phyloP scores from a whole-genome alignment of 352 stramenopile species.

The Thalassiosira mediterranea region DNA sequence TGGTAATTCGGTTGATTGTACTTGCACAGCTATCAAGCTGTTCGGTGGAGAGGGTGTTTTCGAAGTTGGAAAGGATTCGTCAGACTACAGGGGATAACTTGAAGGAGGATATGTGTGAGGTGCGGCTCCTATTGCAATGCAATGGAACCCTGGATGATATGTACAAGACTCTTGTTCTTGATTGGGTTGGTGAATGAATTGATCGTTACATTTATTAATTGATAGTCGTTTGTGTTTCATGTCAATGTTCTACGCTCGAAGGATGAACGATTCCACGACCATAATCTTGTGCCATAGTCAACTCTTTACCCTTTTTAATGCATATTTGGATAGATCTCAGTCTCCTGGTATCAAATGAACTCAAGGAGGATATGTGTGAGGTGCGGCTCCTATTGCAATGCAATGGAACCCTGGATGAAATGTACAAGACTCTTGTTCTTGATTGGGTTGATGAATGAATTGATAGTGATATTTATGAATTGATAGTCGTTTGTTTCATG shows the following conservation, averaged over 20 bases:
- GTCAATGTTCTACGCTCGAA: background rate
- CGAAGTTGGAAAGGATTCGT: constrained; percentile 13
- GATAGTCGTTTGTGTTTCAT: background rate
- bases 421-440: constrained; percentile 12
- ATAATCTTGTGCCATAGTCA: background rate
- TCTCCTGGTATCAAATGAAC: too few species aligned
- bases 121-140: constrained; percentile 15
- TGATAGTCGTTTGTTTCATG: background rate
- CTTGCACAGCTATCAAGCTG: constrained; percentile 20
- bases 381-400: constrained; percentile 14
- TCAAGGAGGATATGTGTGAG: constrained; percentile 2
- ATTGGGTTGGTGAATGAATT: background rate
- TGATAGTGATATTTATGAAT: constrained; percentile 1
- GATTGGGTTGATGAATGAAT: background rate
- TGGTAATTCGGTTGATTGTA: constrained; percentile 14
- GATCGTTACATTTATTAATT: background rate
- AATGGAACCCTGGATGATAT: constrained; percentile 15
- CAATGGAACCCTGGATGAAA: constrained; percentile 10
- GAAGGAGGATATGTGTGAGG: constrained; percentile 13
- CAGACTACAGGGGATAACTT: constrained; percentile 12
- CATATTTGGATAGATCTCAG: background rate
- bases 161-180: background rate
- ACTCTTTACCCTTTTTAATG: background rate
- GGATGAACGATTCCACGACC: too few species aligned
- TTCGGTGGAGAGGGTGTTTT: constrained; percentile 22